Evolutionary conservation across 305 asterid species (phyloP).

Genomic region (Fraxinus dipetala): DNA sequence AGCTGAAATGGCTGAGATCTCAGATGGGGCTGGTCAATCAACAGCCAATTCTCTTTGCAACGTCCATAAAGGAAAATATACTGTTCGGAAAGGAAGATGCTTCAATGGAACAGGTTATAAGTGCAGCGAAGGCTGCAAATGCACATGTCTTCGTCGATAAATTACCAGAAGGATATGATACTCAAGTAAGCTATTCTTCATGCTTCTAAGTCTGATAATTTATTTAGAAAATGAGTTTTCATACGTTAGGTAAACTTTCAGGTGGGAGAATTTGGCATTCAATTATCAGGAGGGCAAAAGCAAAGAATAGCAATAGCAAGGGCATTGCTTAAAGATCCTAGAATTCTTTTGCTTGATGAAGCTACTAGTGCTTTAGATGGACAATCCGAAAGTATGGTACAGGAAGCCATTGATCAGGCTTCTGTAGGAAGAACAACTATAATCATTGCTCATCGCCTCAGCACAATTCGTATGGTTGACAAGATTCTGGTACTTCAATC

Average conservation of each 20-base stretch:
- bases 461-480: slow-evolving; percentile 49
- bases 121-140: slow-evolving; percentile 60
- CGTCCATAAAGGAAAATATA: slow-evolving; percentile 54
- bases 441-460: slow-evolving; percentile 56
- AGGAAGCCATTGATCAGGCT: slow-evolving; percentile 55
- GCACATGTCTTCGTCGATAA: slow-evolving; percentile 53
- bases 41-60: slow-evolving; percentile 64
- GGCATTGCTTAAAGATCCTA: slow-evolving; percentile 58
- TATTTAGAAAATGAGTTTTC: neutral
- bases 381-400: slow-evolving; percentile 56
- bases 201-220: neutral
- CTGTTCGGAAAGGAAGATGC: slow-evolving; percentile 58
- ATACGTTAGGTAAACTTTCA: slow-evolving; percentile 21
- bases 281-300: slow-evolving; percentile 67
- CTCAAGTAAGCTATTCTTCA: slow-evolving; percentile 41
- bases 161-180: slow-evolving; percentile 53
- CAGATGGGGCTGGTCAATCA: slow-evolving; percentile 69
- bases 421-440: slow-evolving; percentile 52
- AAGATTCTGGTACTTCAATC: slow-evolving; percentile 50
- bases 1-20: slow-evolving; percentile 56
- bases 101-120: slow-evolving; percentile 37
- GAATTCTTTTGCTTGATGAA: slow-evolving; percentile 61
- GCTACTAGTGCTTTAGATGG: slow-evolving; percentile 69
- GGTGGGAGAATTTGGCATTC: slow-evolving; percentile 66
- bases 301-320: slow-evolving; percentile 67